phyloP scores from a whole-genome alignment of 2,329 filamentous ascomycete species.

The Trichoderma afroharzianum region DNA sequence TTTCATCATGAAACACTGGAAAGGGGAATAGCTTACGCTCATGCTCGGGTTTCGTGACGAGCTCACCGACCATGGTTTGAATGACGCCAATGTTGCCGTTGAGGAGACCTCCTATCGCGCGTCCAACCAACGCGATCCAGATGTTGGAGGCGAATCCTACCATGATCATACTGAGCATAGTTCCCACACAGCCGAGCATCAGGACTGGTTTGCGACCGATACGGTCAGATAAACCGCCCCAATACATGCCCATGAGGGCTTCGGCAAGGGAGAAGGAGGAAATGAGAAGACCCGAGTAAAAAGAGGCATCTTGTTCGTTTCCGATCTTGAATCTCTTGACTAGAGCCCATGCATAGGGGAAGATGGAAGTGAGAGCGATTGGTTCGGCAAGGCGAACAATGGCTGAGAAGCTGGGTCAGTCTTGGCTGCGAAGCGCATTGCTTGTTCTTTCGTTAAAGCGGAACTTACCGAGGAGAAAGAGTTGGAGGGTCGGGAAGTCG shows the following conservation, averaged over 20 bases:
- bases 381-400: conserved; percentile 91
- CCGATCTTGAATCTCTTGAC: conserved; percentile 73
- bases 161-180: conserved; percentile 75
- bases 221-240: conserved; percentile 78
- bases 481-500: conserved; percentile 76
- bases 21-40: conserved; percentile 61
- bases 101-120: conserved; percentile 73
- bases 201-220: conserved; percentile 84
- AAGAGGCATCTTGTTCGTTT: conserved; percentile 71
- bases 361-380: conserved; percentile 88
- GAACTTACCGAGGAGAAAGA: conserved; percentile 75
- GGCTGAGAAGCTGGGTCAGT: conserved; percentile 48
- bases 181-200: conserved; percentile 75
- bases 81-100: conserved; percentile 92
- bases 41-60: conserved; percentile 79
- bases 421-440: neutral
- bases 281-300: conserved; percentile 84
- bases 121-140: conserved; percentile 74
- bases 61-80: conserved; percentile 87
- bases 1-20: conserved; percentile 7
- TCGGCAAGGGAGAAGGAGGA: conserved; percentile 82
- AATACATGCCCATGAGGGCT: conserved; percentile 80
- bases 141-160: conserved; percentile 82
- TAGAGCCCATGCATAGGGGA: conserved; percentile 84
- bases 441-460: neutral